Evolutionary conservation across 805 yeast species (phyloP), one percentile per base, ranked within the genome.

Genomic region (Wickerhamomyces bovis): DNA sequence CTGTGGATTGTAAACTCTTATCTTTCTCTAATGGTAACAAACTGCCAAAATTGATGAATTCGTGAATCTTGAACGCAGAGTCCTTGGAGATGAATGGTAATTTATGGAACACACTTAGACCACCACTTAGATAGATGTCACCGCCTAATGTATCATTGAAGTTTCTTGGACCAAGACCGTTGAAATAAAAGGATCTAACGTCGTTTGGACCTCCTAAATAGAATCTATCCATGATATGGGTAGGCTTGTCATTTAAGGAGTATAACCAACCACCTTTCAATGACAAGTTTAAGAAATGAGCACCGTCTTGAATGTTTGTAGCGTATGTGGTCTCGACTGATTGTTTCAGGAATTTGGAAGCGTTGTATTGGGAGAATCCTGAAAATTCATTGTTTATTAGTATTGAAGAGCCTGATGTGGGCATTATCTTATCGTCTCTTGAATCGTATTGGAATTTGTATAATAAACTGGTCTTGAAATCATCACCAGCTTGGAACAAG

Each of bases 201-300:
- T 83, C 84, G 45, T 80, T 75, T 13, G 81, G 77, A 0, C 96
- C 97, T 16, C 97, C 95, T 40, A 86, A 70, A 58, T 82, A 87
- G 62, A 90, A 92, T 53, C 86, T 76, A 63, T 92, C 99, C 60
- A 83, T 75, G 26, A 83, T 59, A 57, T 85, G 90, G 2, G 73
- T 50, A 46, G 50, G 57, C 49, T 44, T 54, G 20, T 55, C 20
- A 15, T 50, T 56, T 22, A 74, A 59, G 45, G 77, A 69, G 47
- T 69, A 65, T 25, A 87, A 68, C 46, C 72, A 70, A 5, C 96
- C 96, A 36, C 76, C 67, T 40, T 74, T 75, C 5, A 72, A 56
- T 2, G 77, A 66, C 2, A 76, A 52, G 42, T 76, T 76, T 26
- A 81, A 51, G 4, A 87, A 80, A 19, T 44, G 39, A 10, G 26